Conservation (phyloP, 139 green algal species). For the Chloropicon primus region DNA sequence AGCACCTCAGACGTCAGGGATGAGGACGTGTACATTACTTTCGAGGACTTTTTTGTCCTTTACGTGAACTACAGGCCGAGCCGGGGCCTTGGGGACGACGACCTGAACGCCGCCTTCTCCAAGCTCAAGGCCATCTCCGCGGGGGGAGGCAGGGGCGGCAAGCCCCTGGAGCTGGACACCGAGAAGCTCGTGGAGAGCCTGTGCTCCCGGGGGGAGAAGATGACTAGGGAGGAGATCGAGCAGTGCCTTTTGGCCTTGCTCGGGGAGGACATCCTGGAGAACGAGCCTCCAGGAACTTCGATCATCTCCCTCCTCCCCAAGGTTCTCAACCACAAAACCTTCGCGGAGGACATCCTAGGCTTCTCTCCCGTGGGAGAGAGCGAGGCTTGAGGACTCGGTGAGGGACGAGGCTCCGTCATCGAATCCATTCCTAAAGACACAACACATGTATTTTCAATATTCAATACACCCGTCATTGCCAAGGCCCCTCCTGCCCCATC, state of each 20-base stretch:
- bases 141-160: neutral
- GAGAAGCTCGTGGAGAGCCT: conserved; percentile 30
- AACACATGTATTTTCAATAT: too few species aligned
- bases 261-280: conserved; percentile 23
- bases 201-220: conserved; percentile 29
- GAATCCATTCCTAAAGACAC: too few species aligned
- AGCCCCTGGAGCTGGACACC: conserved; percentile 16
- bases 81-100: conserved; percentile 19
- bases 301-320: neutral
- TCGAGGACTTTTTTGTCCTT: conserved; percentile 41
- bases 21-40: conserved; percentile 16
- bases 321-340: conserved; percentile 22
- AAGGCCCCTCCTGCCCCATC: too few species aligned
- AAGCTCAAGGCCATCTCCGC: conserved; percentile 22
- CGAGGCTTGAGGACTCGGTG: neutral
- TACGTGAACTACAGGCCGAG: conserved; percentile 47
- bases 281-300: neutral
- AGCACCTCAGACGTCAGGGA: neutral
- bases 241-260: conserved; percentile 22
- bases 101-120: conserved; percentile 34
- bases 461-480: too few species aligned
- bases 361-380: conserved; percentile 19
- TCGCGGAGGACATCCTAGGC: conserved; percentile 39
- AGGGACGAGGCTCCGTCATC: too few species aligned
- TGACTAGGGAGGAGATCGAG: conserved; percentile 32